Evolutionary conservation across 1,284 basidiomycete species (phyloP), one percentile per base, ranked within the genome.

Genomic region (Cutaneotrichosporon sp.): DNA sequence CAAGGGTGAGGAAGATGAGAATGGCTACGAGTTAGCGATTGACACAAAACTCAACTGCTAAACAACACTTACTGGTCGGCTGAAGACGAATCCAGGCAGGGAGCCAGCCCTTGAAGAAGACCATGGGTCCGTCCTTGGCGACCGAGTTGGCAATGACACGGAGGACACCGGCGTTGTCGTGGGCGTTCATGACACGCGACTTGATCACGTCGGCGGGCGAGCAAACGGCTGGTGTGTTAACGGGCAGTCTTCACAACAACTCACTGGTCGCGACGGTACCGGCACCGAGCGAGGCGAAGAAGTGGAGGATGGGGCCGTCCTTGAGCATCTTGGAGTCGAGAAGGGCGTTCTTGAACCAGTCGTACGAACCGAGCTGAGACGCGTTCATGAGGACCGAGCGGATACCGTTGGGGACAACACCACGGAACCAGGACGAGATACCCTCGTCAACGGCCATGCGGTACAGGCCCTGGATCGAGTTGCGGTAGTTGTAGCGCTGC

Each of bases 181-280:
- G 86, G 85, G 89, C 88, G 66, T 88, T 90, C 90, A 93, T 93
- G 65, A 93, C 88, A 36, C 80, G 52, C 22, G 83, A 83, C 79
- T 93, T 93, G 60, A 94, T 77, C 22, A 93, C 90, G 67, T 94
- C 90, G 13, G 90, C 90, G 0, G 90, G 90, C 1, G 89, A 90
- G 73, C 90, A 93, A n/a, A 94, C 84, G 1, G 90, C 65, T 64
- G 49, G 5, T 30, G 13, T 12, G 20, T 47, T 8, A 47, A 22
- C 20, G 35, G 15, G 21, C n/a, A n/a, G n/a, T 4, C 21, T 9
- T 18, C 33, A 35, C 8, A 20, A 10, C 26, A 3, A 57, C 59
- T 49, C 39, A 70, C 68, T 92, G 3, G 90, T 92, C 12, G 90
- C 90, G 3, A 92, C 87, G 1, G 90, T 93, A 17, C 90, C 90